Conservation (phyloP, 2,329 filamentous ascomycete genomes). For the Alternaria ventricosa region DNA sequence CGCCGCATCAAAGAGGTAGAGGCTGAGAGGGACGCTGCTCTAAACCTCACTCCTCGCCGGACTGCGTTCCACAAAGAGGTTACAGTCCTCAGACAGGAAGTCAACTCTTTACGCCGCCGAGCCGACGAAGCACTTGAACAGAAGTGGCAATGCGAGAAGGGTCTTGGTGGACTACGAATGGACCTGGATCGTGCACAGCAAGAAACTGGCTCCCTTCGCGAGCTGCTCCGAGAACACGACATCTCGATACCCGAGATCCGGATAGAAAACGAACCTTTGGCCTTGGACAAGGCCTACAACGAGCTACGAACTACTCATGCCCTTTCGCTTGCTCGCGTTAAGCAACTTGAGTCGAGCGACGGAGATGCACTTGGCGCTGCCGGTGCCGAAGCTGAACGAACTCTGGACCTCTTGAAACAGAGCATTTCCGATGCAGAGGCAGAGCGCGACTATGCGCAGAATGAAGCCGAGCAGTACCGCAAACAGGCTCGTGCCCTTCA, state of each 20-base stretch:
- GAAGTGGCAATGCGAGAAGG: constrained; percentile 96
- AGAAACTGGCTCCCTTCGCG: constrained; percentile 84
- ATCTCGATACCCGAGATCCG: constrained; percentile 72
- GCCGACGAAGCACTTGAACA: constrained; percentile 94
- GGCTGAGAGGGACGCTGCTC: constrained; percentile 75
- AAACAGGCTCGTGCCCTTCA: constrained; percentile 66
- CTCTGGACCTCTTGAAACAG: constrained; percentile 70
- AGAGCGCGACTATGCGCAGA: constrained; percentile 74
- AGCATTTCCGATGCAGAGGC: constrained; percentile 72
- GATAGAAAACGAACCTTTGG: constrained; percentile 63
- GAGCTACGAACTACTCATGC: constrained; percentile 76
- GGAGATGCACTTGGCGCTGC: constrained; percentile 49
- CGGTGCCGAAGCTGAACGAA: constrained; percentile 62
- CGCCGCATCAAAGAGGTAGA: constrained; percentile 82
- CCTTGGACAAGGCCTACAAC: constrained; percentile 75
- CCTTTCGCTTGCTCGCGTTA: constrained; percentile 71
- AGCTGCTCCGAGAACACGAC: constrained; percentile 81
- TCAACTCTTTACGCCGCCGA: constrained; percentile 80
- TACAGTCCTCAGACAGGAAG: constrained; percentile 77
- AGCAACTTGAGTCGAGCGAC: constrained; percentile 64
- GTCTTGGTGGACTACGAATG: constrained; percentile 87
- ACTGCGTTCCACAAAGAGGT: constrained; percentile 87
- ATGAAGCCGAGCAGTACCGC: constrained; percentile 68
- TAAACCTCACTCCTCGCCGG: constrained; percentile 72
- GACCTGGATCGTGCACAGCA: constrained; percentile 94